A percentile compares a stretch with the other conserved stretches of the same genome.
Conservation (phyloP, 805 yeast species). For the Nakazawaea wyomingensis region DNA sequence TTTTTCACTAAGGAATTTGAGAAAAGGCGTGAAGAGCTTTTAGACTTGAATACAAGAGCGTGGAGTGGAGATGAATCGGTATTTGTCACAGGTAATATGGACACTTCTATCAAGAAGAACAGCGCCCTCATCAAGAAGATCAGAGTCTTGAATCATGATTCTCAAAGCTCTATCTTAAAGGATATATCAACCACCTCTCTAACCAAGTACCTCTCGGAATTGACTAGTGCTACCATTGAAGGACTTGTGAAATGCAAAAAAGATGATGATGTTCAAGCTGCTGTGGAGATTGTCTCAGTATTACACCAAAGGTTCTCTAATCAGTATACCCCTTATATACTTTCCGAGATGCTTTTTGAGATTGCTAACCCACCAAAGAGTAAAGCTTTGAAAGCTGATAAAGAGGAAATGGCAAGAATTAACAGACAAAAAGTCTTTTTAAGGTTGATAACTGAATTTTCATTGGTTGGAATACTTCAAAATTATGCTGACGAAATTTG, state of each 20-base stretch:
- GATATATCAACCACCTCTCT: constrained; percentile 62
- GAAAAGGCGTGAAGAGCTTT: constrained; percentile 25
- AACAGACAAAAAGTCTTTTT: constrained; percentile 41
- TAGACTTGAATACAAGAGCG: constrained; percentile 38
- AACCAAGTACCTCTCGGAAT: constrained; percentile 71
- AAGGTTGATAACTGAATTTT: constrained; percentile 52
- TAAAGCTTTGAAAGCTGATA: constrained; percentile 21
- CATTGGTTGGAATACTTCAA: constrained; percentile 51
- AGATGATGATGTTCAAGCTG: constrained; percentile 54
- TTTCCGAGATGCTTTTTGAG: constrained; percentile 36
- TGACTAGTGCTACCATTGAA: constrained; percentile 57
- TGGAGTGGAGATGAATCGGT: constrained; percentile 44
- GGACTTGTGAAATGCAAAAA: constrained; percentile 49
- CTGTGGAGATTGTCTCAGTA: constrained; percentile 62
- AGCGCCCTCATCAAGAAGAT: constrained; percentile 73
- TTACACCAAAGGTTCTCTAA: constrained; percentile 69
- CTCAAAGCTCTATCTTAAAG: constrained; percentile 40
- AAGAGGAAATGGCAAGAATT: constrained; percentile 38
- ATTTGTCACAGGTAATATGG: constrained; percentile 36
- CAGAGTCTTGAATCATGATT: constrained; percentile 51
- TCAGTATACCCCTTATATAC: constrained; percentile 45
- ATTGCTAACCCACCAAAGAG: constrained; percentile 29
- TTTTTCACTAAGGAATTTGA: constrained; percentile 11
- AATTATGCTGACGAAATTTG: constrained; percentile 32
- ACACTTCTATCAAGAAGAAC: constrained; percentile 77